phyloP scores from a whole-genome alignment of 78 protist species.

The Isochrysis galbana region DNA sequence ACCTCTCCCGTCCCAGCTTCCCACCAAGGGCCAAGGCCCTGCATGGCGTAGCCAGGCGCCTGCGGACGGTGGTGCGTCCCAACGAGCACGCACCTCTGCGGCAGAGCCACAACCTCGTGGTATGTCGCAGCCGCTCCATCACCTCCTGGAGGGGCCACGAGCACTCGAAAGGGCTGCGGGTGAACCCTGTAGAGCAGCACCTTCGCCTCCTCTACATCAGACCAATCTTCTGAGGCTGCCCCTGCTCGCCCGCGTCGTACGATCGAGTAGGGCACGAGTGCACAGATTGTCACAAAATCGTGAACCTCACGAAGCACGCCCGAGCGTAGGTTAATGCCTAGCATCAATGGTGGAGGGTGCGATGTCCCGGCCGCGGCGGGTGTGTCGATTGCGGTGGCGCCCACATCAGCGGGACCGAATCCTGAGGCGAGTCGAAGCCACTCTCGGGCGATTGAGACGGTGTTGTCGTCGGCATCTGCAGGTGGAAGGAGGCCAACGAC shows the following conservation, averaged over 20 bases:
- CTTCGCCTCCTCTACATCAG: neutral
- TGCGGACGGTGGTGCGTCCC: no score
- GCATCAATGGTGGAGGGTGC: neutral
- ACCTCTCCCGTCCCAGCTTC: no score
- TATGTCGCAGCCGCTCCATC: neutral
- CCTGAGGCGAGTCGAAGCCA: neutral
- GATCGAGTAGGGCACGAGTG: neutral
- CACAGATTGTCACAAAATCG: neutral
- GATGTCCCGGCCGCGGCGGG: no score
- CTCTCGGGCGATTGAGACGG: neutral
- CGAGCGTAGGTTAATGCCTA: neutral
- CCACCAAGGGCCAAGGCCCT: no score
- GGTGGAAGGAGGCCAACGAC: neutral
- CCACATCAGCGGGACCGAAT: neutral
- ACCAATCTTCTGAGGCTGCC: neutral
- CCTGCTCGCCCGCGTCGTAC: neutral
- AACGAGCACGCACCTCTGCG: no score
- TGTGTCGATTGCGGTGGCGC: no score
- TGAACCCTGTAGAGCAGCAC: neutral
- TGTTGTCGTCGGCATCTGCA: neutral
- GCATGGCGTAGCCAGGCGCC: no score
- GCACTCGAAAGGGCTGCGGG: neutral
- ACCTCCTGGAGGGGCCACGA: neutral
- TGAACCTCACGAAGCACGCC: neutral
- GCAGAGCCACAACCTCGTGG: neutral